phyloP scores from a whole-genome alignment of 129 eudicot species.

The Dittrichia graveolens region DNA sequence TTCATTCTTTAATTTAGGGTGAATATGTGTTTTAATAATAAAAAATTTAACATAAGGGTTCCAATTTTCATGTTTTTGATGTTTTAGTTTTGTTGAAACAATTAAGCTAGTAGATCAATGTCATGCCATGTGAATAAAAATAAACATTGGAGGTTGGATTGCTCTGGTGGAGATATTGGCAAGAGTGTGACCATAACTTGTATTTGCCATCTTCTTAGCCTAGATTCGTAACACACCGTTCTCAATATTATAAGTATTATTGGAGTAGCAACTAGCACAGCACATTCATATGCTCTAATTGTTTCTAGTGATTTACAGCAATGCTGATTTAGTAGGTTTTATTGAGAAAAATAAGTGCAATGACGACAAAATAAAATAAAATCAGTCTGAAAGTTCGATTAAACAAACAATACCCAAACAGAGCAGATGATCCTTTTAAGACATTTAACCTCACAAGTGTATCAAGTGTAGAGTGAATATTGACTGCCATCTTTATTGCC shows the following conservation, averaged over 20 bases:
- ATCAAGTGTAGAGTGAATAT: background rate
- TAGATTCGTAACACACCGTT: background rate
- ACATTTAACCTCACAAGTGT: background rate
- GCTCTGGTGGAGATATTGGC: background rate
- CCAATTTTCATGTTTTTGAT: conserved; percentile 1
- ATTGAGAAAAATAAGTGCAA: conserved; percentile 6
- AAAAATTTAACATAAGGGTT: conserved; percentile 11
- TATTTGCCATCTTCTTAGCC: background rate
- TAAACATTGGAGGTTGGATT: background rate
- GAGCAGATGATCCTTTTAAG: background rate
- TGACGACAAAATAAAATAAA: background rate
- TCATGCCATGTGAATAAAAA: background rate
- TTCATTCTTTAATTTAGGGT: background rate
- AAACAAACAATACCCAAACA: background rate
- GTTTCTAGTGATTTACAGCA: background rate
- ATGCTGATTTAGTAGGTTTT: conserved; percentile 1
- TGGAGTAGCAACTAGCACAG: conserved; percentile 3
- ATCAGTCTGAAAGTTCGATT: background rate
- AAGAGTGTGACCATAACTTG: conserved; percentile 1
- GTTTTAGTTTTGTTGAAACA: background rate
- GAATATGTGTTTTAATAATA: conserved; percentile 6
- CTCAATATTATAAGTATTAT: background rate
- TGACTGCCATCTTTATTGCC: conserved; percentile 17
- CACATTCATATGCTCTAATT: background rate
- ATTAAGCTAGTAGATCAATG: background rate